Percentiles rank a stretch among this genome's conserved stretches.
phyloP scores from a whole-genome alignment of 495 filamentous ascomycete species.

The Aspergillus funiculosus region DNA sequence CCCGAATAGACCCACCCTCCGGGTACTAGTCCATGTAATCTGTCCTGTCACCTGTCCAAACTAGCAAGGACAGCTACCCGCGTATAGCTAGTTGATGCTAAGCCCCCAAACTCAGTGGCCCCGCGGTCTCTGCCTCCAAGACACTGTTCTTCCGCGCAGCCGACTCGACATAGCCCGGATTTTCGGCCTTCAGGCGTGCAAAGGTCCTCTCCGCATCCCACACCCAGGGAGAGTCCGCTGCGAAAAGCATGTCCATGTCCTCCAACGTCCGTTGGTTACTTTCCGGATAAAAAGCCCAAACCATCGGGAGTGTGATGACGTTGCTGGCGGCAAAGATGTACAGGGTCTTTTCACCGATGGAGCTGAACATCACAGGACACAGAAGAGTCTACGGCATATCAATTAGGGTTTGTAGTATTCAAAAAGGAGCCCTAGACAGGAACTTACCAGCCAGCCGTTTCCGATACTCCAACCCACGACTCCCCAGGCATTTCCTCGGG shows the following conservation, averaged over 20 bases:
- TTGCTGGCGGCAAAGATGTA: slow-evolving; percentile 63
- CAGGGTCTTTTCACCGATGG: slow-evolving; percentile 59
- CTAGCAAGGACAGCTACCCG: neutral
- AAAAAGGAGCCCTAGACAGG: neutral
- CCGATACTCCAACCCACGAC: slow-evolving; percentile 69
- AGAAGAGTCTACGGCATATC: slow-evolving; percentile 50
- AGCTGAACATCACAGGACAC: slow-evolving; percentile 58
- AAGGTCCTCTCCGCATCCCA: slow-evolving; percentile 62
- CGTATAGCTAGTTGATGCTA: neutral
- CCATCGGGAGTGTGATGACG: slow-evolving; percentile 56
- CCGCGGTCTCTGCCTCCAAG: slow-evolving; percentile 22
- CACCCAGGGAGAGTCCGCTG: slow-evolving; percentile 51
- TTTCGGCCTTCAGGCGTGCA: slow-evolving; percentile 48
- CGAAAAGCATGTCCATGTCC: slow-evolving; percentile 65
- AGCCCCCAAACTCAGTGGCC: slow-evolving; percentile 2
- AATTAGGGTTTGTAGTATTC: neutral
- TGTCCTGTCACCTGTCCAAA: neutral
- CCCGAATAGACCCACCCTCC: no score
- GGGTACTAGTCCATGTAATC: no score
- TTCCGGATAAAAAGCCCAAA: slow-evolving; percentile 66
- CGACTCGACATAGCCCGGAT: slow-evolving; percentile 42
- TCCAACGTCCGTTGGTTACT: slow-evolving; percentile 63
- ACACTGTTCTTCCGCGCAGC: slow-evolving; percentile 42
- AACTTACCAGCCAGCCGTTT: slow-evolving; percentile 55
- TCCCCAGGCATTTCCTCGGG: slow-evolving; percentile 69